Conservation (phyloP, 2,329 filamentous ascomycete species). For the Colletotrichum lentis region DNA sequence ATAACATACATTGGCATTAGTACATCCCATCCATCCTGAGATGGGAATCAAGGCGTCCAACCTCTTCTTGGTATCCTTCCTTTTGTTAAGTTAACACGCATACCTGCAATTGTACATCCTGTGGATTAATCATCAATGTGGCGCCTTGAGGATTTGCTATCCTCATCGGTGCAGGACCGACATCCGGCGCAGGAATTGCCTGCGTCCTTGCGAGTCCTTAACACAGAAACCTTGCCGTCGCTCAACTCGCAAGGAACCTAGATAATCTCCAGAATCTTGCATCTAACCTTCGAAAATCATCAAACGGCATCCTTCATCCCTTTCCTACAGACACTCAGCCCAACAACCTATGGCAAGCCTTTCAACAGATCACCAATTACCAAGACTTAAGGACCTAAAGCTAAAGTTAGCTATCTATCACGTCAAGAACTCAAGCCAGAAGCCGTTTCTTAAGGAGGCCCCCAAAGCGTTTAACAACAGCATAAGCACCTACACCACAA, state of each 20-base stretch:
- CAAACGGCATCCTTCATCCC: slow-evolving; percentile 57
- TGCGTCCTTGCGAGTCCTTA: slow-evolving; percentile 59
- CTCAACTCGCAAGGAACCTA: slow-evolving; percentile 59
- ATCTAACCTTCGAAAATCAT: slow-evolving; percentile 51
- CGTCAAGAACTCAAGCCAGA: slow-evolving; percentile 63
- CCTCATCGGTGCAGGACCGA: slow-evolving; percentile 59
- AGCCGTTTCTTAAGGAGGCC: slow-evolving; percentile 63
- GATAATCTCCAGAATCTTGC: slow-evolving; percentile 55
- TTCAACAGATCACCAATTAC: slow-evolving; percentile 58
- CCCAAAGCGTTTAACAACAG: slow-evolving; percentile 58
- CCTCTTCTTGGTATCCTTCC: too few relatives aligned
- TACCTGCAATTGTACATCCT: neutral
- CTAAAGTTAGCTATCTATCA: slow-evolving; percentile 63
- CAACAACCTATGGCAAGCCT: slow-evolving; percentile 56
- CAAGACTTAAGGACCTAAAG: slow-evolving; percentile 58
- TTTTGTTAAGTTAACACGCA: neutral
- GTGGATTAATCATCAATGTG: slow-evolving; percentile 45
- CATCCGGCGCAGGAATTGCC: slow-evolving; percentile 64
- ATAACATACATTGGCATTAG: neutral
- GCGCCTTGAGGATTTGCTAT: slow-evolving; percentile 59
- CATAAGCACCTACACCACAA: slow-evolving; percentile 61
- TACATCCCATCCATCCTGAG: too few relatives aligned
- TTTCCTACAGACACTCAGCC: slow-evolving; percentile 61
- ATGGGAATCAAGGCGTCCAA: too few relatives aligned
- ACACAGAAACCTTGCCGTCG: slow-evolving; percentile 64